Percentiles rank a stretch among this genome's conserved stretches.
phyloP scores from a whole-genome alignment of 306 rosid genomes.

The Gastrolobium bilobum region DNA sequence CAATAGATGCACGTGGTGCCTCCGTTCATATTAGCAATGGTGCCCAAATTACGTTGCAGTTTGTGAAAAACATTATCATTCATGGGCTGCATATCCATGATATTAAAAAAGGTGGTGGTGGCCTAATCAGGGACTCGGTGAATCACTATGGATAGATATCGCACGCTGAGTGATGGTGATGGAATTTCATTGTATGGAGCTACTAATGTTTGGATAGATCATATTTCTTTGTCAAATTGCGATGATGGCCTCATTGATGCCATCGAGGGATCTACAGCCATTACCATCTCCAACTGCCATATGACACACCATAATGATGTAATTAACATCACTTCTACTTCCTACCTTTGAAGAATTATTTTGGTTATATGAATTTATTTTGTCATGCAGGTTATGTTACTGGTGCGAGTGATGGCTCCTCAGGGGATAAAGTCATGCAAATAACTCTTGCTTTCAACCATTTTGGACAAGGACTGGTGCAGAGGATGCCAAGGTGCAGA shows the following conservation, averaged over 20 bases:
- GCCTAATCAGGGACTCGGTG: constrained; percentile 58
- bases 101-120: constrained; percentile 47
- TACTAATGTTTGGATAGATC: constrained; percentile 64
- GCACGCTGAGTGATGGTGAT: constrained; percentile 64
- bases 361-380: not conserved
- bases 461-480: constrained; percentile 68
- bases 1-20: constrained; percentile 67
- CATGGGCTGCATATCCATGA: constrained; percentile 58
- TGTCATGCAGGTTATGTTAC: constrained; percentile 59
- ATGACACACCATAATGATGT: constrained; percentile 63
- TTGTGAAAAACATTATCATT: constrained; percentile 60
- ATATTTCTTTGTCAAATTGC: constrained; percentile 60
- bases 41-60: constrained; percentile 63
- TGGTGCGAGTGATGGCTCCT: constrained; percentile 57
- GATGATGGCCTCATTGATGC: constrained; percentile 63
- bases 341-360: not conserved
- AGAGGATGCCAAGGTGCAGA: constrained; percentile 74
- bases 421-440: constrained; percentile 54
- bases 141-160: constrained; percentile 53
- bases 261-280: constrained; percentile 56
- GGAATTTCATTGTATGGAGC: constrained; percentile 66
- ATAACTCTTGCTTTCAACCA: constrained; percentile 68
- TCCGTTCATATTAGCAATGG: constrained; percentile 58
- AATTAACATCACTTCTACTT: constrained; percentile 16
- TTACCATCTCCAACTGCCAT: constrained; percentile 69